A percentile compares a stretch with the other conserved stretches of the same genome.
Conservation (phyloP, 148 eudicot species). For the Pharnaceum exiguum region DNA sequence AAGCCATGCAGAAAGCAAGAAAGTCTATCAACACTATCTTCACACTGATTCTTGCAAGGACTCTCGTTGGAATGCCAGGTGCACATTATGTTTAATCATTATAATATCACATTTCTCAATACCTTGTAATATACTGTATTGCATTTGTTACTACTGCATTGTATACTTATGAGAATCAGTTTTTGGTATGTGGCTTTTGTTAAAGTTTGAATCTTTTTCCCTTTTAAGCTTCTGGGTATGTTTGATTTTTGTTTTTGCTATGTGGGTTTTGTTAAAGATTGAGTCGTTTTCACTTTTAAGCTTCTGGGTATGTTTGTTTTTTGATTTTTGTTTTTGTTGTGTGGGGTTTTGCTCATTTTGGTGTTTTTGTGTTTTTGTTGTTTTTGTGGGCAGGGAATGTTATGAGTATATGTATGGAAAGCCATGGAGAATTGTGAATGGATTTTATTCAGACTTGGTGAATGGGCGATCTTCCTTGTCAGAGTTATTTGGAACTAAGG, state of each 20-base stretch:
- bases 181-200: not conserved
- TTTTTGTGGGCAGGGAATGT: conserved; percentile 49
- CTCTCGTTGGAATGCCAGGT: conserved; percentile 75
- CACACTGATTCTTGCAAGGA: conserved; percentile 59
- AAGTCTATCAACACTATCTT: conserved; percentile 39
- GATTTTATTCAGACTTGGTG: conserved; percentile 57
- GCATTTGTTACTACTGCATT: not conserved
- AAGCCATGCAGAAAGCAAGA: conserved; percentile 11
- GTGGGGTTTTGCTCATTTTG: too few relatives aligned
- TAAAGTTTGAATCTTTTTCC: not conserved
- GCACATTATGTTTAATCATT: not conserved
- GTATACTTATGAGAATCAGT: not conserved
- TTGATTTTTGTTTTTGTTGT: not conserved
- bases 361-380: not conserved
- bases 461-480: conserved; percentile 43
- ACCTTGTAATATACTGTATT: not conserved
- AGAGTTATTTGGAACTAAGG: conserved; percentile 46
- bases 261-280: not conserved
- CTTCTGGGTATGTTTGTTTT: not conserved
- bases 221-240: conserved; percentile 7
- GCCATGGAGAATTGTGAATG: conserved; percentile 64
- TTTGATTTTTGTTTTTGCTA: not conserved
- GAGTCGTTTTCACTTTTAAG: too few relatives aligned
- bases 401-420: conserved; percentile 68
- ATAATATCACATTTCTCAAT: not conserved